phyloP scores from a whole-genome alignment of 306 rosid genomes.

The Acacia acuminata region DNA sequence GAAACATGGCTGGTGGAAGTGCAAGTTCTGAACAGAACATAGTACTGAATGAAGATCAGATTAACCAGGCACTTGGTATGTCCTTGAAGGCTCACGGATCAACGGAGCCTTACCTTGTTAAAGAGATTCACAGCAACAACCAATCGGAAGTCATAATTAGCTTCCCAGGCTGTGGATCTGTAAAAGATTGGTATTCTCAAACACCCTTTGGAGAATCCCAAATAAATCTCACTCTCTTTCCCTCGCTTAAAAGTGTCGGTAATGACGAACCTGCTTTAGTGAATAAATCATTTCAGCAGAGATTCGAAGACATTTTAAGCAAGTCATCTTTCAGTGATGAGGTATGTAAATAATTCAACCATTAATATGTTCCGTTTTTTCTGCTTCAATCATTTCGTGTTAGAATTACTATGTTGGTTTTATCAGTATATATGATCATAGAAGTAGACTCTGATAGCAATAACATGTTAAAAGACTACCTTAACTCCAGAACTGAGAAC shows the following conservation, averaged over 20 bases:
- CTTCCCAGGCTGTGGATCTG: slow-evolving; percentile 61
- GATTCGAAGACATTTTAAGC: slow-evolving; percentile 36
- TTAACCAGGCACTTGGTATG: slow-evolving; percentile 37
- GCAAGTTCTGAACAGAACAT: slow-evolving; percentile 27
- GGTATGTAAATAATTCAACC: slow-evolving; percentile 35
- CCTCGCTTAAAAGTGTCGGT: slow-evolving; percentile 67
- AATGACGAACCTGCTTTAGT: slow-evolving; percentile 54
- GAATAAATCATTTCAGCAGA: slow-evolving; percentile 46
- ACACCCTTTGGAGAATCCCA: slow-evolving; percentile 54
- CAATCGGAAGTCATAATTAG: slow-evolving; percentile 41
- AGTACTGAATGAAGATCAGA: slow-evolving; percentile 35
- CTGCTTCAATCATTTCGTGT: too few species aligned
- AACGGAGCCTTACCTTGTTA: slow-evolving; percentile 21
- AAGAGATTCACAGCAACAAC: neutral
- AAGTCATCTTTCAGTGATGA: slow-evolving; percentile 9
- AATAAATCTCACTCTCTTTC: slow-evolving; percentile 44
- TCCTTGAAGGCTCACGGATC: slow-evolving; percentile 45
- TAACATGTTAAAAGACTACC: neutral
- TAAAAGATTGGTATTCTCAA: slow-evolving; percentile 44
- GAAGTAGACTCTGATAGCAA: neutral
- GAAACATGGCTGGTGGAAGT: slow-evolving; percentile 41
- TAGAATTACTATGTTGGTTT: neutral
- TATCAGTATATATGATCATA: neutral
- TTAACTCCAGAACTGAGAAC: neutral
- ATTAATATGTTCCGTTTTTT: neutral